A percentile compares a stretch with the other conserved stretches of the same genome.
Evolutionary conservation across 2,329 filamentous ascomycete genomes (phyloP).

Genomic region (Periconia digitata): DNA sequence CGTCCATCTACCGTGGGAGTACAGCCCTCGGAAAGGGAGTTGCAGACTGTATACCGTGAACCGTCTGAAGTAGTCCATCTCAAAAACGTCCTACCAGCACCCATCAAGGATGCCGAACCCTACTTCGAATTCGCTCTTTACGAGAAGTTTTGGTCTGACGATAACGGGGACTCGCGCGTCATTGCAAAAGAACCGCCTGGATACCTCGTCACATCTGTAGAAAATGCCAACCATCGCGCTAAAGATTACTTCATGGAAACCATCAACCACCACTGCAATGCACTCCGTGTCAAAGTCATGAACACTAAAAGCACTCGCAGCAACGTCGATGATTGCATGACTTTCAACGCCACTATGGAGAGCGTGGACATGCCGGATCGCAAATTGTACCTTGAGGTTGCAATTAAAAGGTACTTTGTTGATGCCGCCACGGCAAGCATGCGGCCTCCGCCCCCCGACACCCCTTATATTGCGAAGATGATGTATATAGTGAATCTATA

Average conservation of each 20-base stretch:
- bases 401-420: slow-evolving; percentile 19
- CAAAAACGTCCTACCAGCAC: background rate
- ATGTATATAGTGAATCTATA: slow-evolving; percentile 25
- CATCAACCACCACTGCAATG: slow-evolving; percentile 5
- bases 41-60: background rate
- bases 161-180: slow-evolving; percentile 2
- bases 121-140: slow-evolving; percentile 29
- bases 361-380: slow-evolving; percentile 12
- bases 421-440: slow-evolving; percentile 12
- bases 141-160: slow-evolving; percentile 16
- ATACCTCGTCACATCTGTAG: slow-evolving; percentile 12
- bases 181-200: slow-evolving; percentile 6
- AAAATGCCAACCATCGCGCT: slow-evolving; percentile 20
- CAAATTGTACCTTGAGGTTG: slow-evolving; percentile 16
- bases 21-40: too few species aligned
- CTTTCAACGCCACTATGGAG: slow-evolving; percentile 7
- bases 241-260: slow-evolving; percentile 10
- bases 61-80: background rate
- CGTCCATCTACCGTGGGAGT: too few species aligned
- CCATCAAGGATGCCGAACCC: slow-evolving; percentile 6
- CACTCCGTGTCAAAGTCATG: slow-evolving; percentile 6
- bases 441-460: background rate
- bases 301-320: slow-evolving; percentile 9
- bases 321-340: slow-evolving; percentile 12
- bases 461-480: slow-evolving; percentile 17